Percentiles rank a stretch among this genome's conserved stretches.
These are phyloP conservation scores for Didymella sp. DNA, from an alignment of 2,329 filamentous ascomycete species.

Conservation along the genomic window DNA sequence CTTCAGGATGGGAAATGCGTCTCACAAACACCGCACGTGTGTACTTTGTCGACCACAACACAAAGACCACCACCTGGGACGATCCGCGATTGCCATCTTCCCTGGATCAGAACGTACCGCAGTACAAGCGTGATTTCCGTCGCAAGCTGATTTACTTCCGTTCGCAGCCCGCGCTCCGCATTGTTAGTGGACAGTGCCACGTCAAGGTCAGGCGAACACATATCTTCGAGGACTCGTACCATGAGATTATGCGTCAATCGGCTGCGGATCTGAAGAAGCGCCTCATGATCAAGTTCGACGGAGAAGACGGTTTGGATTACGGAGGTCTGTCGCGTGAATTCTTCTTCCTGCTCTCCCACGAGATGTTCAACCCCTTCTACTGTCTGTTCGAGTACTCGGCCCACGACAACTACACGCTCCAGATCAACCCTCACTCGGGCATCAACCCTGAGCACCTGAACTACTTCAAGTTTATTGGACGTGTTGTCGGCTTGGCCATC, in stretches of 20 bases:
- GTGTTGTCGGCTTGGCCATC: constrained; percentile 94
- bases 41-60: constrained; percentile 99
- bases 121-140: constrained; percentile 99
- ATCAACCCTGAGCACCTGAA: constrained; percentile 99
- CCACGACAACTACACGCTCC: constrained; percentile 99
- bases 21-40: constrained; percentile 97
- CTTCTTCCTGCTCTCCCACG: constrained; percentile 98
- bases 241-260: constrained; percentile 96
- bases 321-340: constrained; percentile 96
- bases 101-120: constrained; percentile 95
- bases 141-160: constrained; percentile 99
- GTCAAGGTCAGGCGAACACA: constrained; percentile 96
- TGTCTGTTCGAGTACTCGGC: constrained; percentile 99
- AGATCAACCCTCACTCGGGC: constrained; percentile 98
- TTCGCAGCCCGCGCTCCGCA: constrained; percentile 94
- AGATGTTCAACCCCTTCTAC: constrained; percentile 99
- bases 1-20: constrained; percentile 99
- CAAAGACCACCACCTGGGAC: constrained; percentile 99
- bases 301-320: constrained; percentile 97
- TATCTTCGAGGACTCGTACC: constrained; percentile 98
- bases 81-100: constrained; percentile 94
- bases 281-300: constrained; percentile 99
- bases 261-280: constrained; percentile 97
- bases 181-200: constrained; percentile 94
- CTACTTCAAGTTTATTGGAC: constrained; percentile 99